phyloP scores from a whole-genome alignment of 768 basidiomycete species.

The Boletus vinaceobasis region DNA sequence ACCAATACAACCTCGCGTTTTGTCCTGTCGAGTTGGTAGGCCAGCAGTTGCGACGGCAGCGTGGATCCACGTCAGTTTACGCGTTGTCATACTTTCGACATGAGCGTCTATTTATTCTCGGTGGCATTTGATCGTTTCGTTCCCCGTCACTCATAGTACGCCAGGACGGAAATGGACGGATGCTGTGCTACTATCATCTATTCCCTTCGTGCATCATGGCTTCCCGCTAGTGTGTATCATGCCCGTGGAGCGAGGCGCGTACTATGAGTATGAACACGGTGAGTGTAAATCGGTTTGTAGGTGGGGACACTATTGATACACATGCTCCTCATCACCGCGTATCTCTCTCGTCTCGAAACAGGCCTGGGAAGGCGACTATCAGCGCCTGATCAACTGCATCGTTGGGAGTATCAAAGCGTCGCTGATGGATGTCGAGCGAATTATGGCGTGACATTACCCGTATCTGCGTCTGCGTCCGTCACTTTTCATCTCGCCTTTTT shows the following conservation, averaged over 20 bases:
- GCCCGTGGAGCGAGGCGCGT: slow-evolving; percentile 18
- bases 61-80: too few species aligned
- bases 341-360: not conserved
- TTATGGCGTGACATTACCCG: slow-evolving; percentile 20
- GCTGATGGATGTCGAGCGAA: slow-evolving; percentile 26
- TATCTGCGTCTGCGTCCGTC: not conserved
- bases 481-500: too few species aligned
- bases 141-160: not conserved
- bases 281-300: not conserved
- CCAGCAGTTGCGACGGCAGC: slow-evolving; percentile 24
- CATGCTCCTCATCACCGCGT: not conserved
- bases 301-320: not conserved
- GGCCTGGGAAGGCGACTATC: slow-evolving; percentile 34
- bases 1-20: too few species aligned
- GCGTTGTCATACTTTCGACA: slow-evolving; percentile 25
- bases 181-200: slow-evolving; percentile 33
- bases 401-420: slow-evolving; percentile 26
- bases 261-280: slow-evolving; percentile 33
- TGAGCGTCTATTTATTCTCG: slow-evolving; percentile 5
- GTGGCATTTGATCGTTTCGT: not conserved
- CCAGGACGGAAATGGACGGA: slow-evolving; percentile 21
- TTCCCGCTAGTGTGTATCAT: slow-evolving; percentile 30
- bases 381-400: slow-evolving; percentile 30
- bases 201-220: slow-evolving; percentile 31
- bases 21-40: too few species aligned